Evolutionary conservation across 2,329 filamentous ascomycete genomes (phyloP), one percentile per base, ranked within the genome.

Genomic region (Ophiostoma sp.): DNA sequence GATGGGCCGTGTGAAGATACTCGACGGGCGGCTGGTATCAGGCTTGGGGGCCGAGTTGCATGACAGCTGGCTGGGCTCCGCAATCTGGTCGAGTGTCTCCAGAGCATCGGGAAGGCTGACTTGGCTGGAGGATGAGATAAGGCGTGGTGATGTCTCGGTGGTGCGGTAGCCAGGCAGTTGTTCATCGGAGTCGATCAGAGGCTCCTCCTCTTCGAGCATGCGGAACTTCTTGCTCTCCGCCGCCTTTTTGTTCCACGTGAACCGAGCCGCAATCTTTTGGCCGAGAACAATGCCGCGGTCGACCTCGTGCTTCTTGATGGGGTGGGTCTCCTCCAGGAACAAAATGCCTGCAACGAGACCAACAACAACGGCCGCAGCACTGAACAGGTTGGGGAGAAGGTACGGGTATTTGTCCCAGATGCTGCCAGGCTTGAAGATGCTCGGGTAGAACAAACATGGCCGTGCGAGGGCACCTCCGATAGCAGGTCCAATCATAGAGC

Each of bases 321-420:
- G 86, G 77, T 99, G 95, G 1, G 95, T 98, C 81, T 99, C 95
- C 78, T 99, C 93, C 70, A 99, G 83, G 77, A 97, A 97, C 27
- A 97, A 80, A 69, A 96, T 83, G 23, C 94, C 94, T 69, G 95
- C 85, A 4, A 89, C 77, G 66, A 97, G 89, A 23, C 93, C 92
- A 73, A 91, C 83, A 54, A 90, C 80, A 11, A 96, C 90, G 20
- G 95, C 87, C n/a, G 83, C 82, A 41, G 93, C 90, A 79, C 93
- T 96, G 74, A 97, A 90, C n/a, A 97, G 80, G 79, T 97, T 97
- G 48, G 94, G 93, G 67, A 97, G 85, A 54, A 98, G 86, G 79
- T 97, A 99, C 0, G 95, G 95, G 78, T 90, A 98, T 54, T 81
- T 83, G 70, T 94, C 93, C 84, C 95, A 96, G 71, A 98, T 86